Evolutionary conservation across 2,329 filamentous ascomycete species (phyloP).

Genomic region (Fusarium sp.): DNA sequence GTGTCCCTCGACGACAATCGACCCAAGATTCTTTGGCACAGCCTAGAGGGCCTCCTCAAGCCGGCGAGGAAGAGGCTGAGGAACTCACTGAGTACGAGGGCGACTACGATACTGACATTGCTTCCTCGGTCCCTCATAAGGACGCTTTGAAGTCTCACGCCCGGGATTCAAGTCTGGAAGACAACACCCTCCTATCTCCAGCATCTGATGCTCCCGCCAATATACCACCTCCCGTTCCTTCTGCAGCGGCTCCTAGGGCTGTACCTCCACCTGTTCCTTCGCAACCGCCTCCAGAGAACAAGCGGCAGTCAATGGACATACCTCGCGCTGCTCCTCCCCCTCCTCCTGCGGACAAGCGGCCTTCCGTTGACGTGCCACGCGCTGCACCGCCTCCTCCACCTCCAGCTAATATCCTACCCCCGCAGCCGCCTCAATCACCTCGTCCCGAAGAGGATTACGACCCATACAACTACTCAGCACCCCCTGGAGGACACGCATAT

Average conservation of each 20-base stretch:
- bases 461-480: slow-evolving; percentile 66
- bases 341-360: slow-evolving; percentile 66
- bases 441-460: slow-evolving; percentile 75
- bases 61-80: slow-evolving; percentile 74
- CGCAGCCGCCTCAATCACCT: slow-evolving; percentile 52
- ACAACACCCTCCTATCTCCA: slow-evolving; percentile 71
- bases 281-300: slow-evolving; percentile 65
- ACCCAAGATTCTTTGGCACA: slow-evolving; percentile 65
- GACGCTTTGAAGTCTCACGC: slow-evolving; percentile 88
- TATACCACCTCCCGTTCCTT: slow-evolving; percentile 67
- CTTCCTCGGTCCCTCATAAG: slow-evolving; percentile 91
- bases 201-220: slow-evolving; percentile 57
- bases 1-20: slow-evolving; percentile 65
- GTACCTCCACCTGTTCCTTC: slow-evolving; percentile 73
- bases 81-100: slow-evolving; percentile 96
- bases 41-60: slow-evolving; percentile 55
- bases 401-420: slow-evolving; percentile 68
- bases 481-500: slow-evolving; percentile 48
- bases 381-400: slow-evolving; percentile 75
- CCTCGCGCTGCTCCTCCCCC: slow-evolving; percentile 78
- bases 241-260: slow-evolving; percentile 65
- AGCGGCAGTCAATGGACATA: slow-evolving; percentile 74
- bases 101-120: slow-evolving; percentile 98
- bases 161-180: slow-evolving; percentile 80
- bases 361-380: slow-evolving; percentile 77